phyloP scores from a whole-genome alignment of 208 protist species.

The Leishmania gerbilli region DNA sequence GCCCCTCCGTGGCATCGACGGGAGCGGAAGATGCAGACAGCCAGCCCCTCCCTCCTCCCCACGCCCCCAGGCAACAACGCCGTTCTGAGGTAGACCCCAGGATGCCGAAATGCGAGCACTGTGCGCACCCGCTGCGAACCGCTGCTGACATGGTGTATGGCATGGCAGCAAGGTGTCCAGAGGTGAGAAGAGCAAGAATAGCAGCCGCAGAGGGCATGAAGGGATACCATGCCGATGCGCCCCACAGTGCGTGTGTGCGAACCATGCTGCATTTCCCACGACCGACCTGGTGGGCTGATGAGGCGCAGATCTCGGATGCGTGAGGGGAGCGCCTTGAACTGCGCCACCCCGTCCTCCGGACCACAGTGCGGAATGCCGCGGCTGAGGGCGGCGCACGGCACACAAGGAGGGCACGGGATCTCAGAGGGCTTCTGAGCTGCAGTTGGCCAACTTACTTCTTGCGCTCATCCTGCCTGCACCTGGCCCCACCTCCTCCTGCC shows the following conservation, averaged over 20 bases:
- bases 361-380: neutral
- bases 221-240: neutral
- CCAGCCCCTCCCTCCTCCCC: too few relatives aligned
- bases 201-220: neutral
- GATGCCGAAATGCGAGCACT: too few relatives aligned
- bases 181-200: neutral
- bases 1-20: too few relatives aligned
- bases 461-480: neutral
- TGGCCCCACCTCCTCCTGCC: neutral
- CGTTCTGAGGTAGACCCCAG: too few relatives aligned
- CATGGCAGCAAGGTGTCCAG: neutral
- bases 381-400: neutral
- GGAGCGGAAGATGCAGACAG: neutral
- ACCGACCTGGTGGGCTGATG: too few relatives aligned
- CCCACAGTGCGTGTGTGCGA: neutral
- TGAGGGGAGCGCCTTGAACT: neutral
- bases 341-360: neutral
- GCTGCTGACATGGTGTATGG: neutral
- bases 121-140: neutral
- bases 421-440: neutral
- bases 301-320: neutral
- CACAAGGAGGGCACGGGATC: neutral
- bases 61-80: too few relatives aligned
- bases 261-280: too few relatives aligned
- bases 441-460: neutral